phyloP scores from a whole-genome alignment of 441 rosid genomes.

The Sinapis alba region DNA sequence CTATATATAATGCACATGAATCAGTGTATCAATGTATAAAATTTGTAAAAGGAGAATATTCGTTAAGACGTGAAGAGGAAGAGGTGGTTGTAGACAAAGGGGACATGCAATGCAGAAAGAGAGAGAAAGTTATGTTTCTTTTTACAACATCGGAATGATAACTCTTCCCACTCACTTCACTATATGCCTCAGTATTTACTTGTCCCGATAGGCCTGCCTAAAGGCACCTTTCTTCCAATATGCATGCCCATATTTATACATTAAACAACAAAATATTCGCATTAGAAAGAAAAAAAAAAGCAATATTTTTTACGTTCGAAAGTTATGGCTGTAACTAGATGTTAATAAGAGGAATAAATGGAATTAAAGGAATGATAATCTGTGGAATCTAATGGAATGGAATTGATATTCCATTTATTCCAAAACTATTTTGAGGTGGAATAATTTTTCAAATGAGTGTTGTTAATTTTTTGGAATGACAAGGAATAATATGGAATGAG shows the following conservation, averaged over 20 bases:
- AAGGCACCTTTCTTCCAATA: slow-evolving; percentile 36
- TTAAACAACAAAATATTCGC: slow-evolving; percentile 10
- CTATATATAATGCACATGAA: slow-evolving; percentile 20
- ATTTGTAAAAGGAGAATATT: slow-evolving; percentile 34
- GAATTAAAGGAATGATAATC: too few relatives aligned
- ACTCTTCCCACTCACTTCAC: slow-evolving; percentile 41
- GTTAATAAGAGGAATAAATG: too few relatives aligned
- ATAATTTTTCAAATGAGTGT: too few relatives aligned
- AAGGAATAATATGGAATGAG: too few relatives aligned
- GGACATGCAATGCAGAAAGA: slow-evolving; percentile 46
- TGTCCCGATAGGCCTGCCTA: slow-evolving; percentile 46
- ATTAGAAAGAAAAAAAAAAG: background rate
- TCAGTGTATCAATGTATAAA: slow-evolving; percentile 6
- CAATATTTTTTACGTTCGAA: background rate
- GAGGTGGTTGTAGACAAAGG: slow-evolving; percentile 37
- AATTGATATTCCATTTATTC: too few relatives aligned
- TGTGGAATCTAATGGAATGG: too few relatives aligned
- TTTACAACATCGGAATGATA: slow-evolving; percentile 39
- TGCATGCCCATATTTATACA: slow-evolving; percentile 34
- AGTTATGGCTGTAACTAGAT: background rate
- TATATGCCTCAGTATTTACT: slow-evolving; percentile 35
- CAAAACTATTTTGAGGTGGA: too few relatives aligned
- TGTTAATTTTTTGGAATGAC: too few relatives aligned
- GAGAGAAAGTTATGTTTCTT: slow-evolving; percentile 42
- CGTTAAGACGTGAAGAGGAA: slow-evolving; percentile 38